phyloP scores from a whole-genome alignment of 2,329 filamentous ascomycete genomes.

The Sporothrix curviconia region DNA sequence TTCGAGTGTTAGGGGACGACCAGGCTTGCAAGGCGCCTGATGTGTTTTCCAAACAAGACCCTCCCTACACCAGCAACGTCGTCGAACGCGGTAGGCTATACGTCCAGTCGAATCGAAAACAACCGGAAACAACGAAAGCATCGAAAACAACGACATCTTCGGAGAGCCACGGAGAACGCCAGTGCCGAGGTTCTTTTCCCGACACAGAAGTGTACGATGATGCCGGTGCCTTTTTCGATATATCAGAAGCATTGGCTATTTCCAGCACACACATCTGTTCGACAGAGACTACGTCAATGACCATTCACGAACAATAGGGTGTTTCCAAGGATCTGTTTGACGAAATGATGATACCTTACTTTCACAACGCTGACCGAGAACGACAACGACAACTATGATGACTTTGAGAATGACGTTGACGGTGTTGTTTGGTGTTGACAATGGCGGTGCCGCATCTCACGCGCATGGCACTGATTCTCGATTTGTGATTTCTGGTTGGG shows the following conservation, averaged over 20 bases:
- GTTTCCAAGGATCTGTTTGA: conserved; percentile 5
- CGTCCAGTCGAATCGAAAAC: conserved; percentile 20
- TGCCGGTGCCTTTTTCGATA: background rate
- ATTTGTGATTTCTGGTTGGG: conserved; percentile 68
- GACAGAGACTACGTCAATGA: background rate
- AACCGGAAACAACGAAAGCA: background rate
- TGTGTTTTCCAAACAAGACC: conserved; percentile 25
- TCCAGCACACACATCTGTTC: no score
- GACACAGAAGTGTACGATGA: background rate
- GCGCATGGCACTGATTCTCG: conserved; percentile 51
- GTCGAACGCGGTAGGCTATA: conserved; percentile 41
- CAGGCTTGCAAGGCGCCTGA: conserved; percentile 22
- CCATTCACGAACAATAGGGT: background rate
- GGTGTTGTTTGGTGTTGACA: no score
- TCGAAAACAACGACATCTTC: background rate
- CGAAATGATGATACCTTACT: conserved; percentile 18
- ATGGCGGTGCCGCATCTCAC: conserved; percentile 51
- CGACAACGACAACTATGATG: background rate
- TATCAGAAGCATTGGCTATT: background rate
- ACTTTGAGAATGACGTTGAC: conserved; percentile 15
- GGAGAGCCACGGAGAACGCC: no score
- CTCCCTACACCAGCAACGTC: conserved; percentile 41
- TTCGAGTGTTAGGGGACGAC: conserved; percentile 19
- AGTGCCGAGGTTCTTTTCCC: no score
- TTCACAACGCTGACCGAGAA: no score